These are phyloP conservation scores for Aegilops longissima DNA, from an alignment of 176 grass and related monocot genomes.

Conservation along the genomic window DNA sequence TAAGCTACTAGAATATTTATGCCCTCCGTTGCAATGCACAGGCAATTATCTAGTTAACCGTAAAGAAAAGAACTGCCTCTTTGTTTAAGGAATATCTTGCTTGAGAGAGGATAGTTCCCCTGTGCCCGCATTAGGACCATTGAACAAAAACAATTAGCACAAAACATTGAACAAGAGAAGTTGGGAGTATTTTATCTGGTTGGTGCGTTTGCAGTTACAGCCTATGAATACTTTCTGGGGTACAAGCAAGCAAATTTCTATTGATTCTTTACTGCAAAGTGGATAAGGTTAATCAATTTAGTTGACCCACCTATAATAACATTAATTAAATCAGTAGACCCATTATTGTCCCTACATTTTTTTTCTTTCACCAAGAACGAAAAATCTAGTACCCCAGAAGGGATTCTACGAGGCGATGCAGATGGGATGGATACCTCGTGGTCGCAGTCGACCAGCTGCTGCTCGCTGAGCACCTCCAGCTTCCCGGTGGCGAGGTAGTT, in stretches of 20 bases:
- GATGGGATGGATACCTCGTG: conserved; percentile 55
- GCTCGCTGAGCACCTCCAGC: conserved; percentile 77
- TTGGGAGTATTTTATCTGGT: neutral
- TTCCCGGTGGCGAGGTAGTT: conserved; percentile 76
- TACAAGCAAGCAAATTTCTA: neutral
- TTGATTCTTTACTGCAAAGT: neutral
- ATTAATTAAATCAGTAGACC: neutral
- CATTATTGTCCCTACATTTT: neutral
- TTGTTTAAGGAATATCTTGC: neutral
- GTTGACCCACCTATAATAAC: neutral
- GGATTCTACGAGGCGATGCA: neutral
- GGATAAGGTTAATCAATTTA: neutral
- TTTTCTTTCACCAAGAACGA: neutral
- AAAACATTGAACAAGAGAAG: neutral
- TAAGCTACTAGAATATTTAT: too few species aligned
- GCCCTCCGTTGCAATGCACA: too few species aligned
- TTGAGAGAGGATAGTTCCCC: neutral
- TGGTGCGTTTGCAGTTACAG: too few species aligned
- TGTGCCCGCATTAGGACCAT: neutral
- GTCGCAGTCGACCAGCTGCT: conserved; percentile 89
- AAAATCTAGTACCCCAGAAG: neutral
- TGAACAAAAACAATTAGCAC: neutral
- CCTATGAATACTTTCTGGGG: neutral
- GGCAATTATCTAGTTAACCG: neutral
- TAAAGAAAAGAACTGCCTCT: neutral